phyloP scores from a whole-genome alignment of 768 basidiomycete species.

The Cyathus striatus region DNA sequence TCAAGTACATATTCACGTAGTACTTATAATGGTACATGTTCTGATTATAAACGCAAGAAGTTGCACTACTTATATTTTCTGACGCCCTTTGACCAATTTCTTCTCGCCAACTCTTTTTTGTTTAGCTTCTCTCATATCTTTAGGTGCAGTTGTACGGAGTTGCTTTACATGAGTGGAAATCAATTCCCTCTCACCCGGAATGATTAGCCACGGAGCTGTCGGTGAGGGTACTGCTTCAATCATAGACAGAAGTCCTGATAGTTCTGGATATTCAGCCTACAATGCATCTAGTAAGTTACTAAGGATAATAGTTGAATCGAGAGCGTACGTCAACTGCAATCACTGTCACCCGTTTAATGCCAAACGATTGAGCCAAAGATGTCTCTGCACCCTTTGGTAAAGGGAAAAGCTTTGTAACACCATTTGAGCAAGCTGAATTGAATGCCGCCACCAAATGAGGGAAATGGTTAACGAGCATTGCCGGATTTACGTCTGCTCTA shows the following conservation, averaged over 20 bases:
- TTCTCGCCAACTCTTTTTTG: constrained; percentile 47
- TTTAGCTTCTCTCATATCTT: constrained; percentile 72
- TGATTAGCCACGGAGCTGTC: constrained; percentile 59
- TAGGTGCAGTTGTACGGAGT: constrained; percentile 70
- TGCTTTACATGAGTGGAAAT: constrained; percentile 81
- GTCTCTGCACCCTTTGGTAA: constrained; percentile 66
- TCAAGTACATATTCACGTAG: too few species aligned
- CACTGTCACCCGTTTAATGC: constrained; percentile 60
- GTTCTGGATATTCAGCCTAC: constrained; percentile 36
- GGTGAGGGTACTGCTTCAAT: constrained; percentile 49
- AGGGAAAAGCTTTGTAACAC: constrained; percentile 51
- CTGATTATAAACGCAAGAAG: too few species aligned
- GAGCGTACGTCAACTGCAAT: constrained; percentile 61
- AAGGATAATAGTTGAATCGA: not conserved
- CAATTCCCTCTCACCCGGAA: constrained; percentile 22
- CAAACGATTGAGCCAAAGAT: constrained; percentile 54
- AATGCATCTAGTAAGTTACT: constrained; percentile 12
- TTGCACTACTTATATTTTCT: too few species aligned
- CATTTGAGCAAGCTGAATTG: constrained; percentile 42
- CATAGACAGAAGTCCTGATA: constrained; percentile 27
- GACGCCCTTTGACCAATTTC: constrained; percentile 44
- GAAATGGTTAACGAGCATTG: constrained; percentile 66
- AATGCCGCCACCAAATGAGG: constrained; percentile 73
- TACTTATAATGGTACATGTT: too few species aligned
- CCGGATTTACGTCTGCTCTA: constrained; percentile 69